phyloP scores from a whole-genome alignment of 345 rosid genomes.

The Arabis alpina region DNA sequence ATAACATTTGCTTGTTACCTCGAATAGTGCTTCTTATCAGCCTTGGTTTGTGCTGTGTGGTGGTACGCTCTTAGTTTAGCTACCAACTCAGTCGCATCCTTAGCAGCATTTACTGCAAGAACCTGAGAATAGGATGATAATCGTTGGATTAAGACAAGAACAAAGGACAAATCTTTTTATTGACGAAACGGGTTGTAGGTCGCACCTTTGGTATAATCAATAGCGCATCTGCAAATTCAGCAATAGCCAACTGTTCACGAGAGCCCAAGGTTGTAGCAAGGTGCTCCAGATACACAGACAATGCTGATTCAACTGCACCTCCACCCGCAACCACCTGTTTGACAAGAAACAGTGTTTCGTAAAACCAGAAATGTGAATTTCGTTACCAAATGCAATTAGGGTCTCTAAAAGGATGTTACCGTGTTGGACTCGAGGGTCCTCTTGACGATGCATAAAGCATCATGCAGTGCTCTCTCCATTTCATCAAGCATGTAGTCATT shows the following conservation, averaged over 20 bases:
- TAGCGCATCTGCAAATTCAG: slow-evolving; percentile 93
- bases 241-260: slow-evolving; percentile 92
- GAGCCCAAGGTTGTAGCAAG: slow-evolving; percentile 94
- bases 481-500: slow-evolving; percentile 99
- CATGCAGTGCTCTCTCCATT: slow-evolving; percentile 97
- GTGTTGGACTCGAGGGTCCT: slow-evolving; percentile 93
- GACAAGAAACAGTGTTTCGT: slow-evolving; percentile 17
- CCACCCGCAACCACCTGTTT: slow-evolving; percentile 97
- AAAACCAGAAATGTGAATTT: neutral
- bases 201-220: slow-evolving; percentile 85
- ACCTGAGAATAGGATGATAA: slow-evolving; percentile 50
- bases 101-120: slow-evolving; percentile 95
- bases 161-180: neutral
- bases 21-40: slow-evolving; percentile 88
- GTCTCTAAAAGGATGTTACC: slow-evolving; percentile 51
- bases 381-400: neutral
- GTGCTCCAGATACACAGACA: slow-evolving; percentile 88
- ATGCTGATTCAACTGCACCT: slow-evolving; percentile 95
- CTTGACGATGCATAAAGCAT: slow-evolving; percentile 83
- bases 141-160: neutral
- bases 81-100: slow-evolving; percentile 95
- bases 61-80: slow-evolving; percentile 95
- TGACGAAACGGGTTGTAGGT: slow-evolving; percentile 12
- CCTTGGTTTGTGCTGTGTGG: slow-evolving; percentile 92
- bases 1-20: slow-evolving; percentile 50